phyloP scores from a whole-genome alignment of 306 rosid species.

The Malus sieversii region DNA sequence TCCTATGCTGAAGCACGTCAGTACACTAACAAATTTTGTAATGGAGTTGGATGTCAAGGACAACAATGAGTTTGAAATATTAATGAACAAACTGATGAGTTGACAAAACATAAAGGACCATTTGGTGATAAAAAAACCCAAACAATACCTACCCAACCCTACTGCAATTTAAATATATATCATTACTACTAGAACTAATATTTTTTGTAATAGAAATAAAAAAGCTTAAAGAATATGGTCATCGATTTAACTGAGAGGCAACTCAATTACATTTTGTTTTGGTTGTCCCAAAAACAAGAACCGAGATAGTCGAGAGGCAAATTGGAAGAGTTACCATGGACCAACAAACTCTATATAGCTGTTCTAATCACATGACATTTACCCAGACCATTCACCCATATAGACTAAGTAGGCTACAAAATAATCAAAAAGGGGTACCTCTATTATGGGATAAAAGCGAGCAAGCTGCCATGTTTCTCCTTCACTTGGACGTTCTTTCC shows the following conservation, averaged over 20 bases:
- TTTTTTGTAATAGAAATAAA: background rate
- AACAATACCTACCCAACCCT: too few relatives aligned
- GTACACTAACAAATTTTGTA: too few relatives aligned
- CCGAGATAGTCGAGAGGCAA: background rate
- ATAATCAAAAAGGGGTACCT: slow-evolving; percentile 36
- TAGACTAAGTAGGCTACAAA: background rate
- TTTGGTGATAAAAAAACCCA: too few relatives aligned
- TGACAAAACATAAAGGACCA: too few relatives aligned
- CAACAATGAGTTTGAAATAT: too few relatives aligned
- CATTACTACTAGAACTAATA: background rate
- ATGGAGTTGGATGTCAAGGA: too few relatives aligned
- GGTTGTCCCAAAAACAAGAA: background rate
- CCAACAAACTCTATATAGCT: background rate
- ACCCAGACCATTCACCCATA: background rate
- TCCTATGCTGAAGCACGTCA: too few relatives aligned
- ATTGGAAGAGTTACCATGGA: background rate
- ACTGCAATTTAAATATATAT: background rate
- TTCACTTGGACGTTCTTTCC: slow-evolving; percentile 77
- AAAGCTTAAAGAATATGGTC: background rate
- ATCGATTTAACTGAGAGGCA: background rate
- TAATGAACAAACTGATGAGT: too few relatives aligned
- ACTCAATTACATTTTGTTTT: background rate
- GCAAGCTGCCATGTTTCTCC: slow-evolving; percentile 81
- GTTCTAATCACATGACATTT: background rate
- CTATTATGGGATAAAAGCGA: slow-evolving; percentile 88